A percentile compares a stretch with the other conserved stretches of the same genome.
Conservation (phyloP, 305 asterid species). For the Fraxinus nigra region DNA sequence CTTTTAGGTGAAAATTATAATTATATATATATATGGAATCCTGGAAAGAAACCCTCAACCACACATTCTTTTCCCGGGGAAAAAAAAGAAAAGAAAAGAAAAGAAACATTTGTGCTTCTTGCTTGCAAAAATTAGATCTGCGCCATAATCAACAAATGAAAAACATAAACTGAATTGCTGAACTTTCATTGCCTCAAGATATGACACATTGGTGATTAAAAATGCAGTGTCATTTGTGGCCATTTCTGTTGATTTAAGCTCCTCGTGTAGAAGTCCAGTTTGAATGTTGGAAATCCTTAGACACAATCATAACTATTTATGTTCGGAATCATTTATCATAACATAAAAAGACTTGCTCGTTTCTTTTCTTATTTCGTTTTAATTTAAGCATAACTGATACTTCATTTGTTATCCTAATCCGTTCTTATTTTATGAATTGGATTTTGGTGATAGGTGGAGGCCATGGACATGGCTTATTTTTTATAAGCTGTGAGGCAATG, state of each 20-base stretch:
- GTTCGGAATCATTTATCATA: background rate
- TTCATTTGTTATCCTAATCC: background rate
- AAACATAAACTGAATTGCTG: background rate
- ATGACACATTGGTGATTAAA: background rate
- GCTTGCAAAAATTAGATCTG: background rate
- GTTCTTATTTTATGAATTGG: background rate
- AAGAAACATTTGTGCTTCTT: background rate
- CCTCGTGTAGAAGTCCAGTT: background rate
- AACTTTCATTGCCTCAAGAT: background rate
- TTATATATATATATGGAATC: background rate
- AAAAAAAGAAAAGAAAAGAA: background rate
- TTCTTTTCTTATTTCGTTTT: background rate
- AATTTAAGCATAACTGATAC: background rate
- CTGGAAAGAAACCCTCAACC: background rate
- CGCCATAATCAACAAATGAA: background rate
- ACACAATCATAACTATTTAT: background rate
- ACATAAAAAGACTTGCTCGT: background rate
- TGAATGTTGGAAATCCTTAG: background rate
- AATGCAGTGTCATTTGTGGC: background rate
- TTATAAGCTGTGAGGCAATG: background rate
- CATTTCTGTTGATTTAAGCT: background rate
- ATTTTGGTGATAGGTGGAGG: conserved; percentile 41
- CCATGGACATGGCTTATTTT: conserved; percentile 43
- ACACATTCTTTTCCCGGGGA: background rate
- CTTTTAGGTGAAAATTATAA: background rate